Evolutionary conservation across 192 early-diverging fungal genomes (phyloP), one percentile per base, ranked within the genome.

Genomic region (Allomyces javanicus): DNA sequence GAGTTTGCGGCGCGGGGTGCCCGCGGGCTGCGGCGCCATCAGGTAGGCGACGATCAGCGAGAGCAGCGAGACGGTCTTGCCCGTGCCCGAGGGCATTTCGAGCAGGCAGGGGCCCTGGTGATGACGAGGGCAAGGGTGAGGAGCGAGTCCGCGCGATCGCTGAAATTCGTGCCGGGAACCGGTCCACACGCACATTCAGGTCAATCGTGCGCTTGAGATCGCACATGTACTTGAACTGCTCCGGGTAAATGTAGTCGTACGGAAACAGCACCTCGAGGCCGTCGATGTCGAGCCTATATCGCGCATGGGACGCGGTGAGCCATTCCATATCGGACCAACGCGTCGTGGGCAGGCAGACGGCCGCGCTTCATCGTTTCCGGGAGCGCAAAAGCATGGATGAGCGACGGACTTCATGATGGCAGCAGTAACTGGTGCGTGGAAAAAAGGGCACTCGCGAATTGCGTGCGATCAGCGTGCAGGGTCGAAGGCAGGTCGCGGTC

Each of bases 21-120:
- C 33, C 33, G 77, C 70, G 69, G 70, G 72, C 65, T 27, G 14
- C 9, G 62, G 40, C 19, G 91, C 89, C 81, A 84, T 79, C 77
- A 96, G 94, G 75, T 97, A 97, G 12, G 97, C 83, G 11, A 99
- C 84, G 67, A 99, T 97, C 10, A 99, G 76, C 4, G 95, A 94
- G 23, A 99, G 72, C 10, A 99, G 82, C 10, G 95, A 89, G 10
- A 99, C 83, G 1, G 97, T 99, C 72, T 99, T 99, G 50, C 97
- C 97, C 7, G 97, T 99, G 61, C 97, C 97, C 22, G 94, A 97
- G 40, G 97, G 97, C 92, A 97, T 97, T 77, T 99, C 97, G 7
- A 99, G 79, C 68, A 99, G 84, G 61, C 88, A 93, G 71, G 97
- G 93, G 62, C 97, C 97, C 81, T 91, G 10, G n/a, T 10, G 11